A percentile compares a stretch with the other conserved stretches of the same genome.
Evolutionary conservation across 345 rosid species (phyloP).

Genomic region (Combretum micranthum): DNA sequence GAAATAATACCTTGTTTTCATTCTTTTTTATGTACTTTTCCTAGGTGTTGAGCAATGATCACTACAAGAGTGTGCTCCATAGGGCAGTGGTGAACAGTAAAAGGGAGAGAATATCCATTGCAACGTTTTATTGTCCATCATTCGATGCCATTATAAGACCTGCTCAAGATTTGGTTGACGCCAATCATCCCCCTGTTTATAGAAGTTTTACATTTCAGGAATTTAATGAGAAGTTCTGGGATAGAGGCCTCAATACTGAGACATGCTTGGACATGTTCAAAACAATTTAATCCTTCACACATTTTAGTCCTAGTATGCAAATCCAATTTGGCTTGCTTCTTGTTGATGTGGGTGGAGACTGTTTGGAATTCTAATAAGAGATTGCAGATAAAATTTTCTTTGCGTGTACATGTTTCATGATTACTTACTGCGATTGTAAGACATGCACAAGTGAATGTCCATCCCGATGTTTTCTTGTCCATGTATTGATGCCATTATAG

Average conservation of each 20-base stretch:
- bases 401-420: too few relatives aligned
- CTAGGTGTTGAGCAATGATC: conserved; percentile 36
- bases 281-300: not conserved
- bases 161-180: conserved; percentile 17
- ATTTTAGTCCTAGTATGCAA: too few relatives aligned
- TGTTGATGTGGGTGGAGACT: too few relatives aligned
- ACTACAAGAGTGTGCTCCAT: conserved; percentile 41
- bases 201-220: conserved; percentile 34
- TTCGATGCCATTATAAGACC: conserved; percentile 32
- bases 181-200: conserved; percentile 20
- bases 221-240: conserved; percentile 54
- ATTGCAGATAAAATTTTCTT: too few relatives aligned
- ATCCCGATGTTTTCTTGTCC: too few relatives aligned
- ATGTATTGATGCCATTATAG: too few relatives aligned
- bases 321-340: too few relatives aligned
- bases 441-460: too few relatives aligned
- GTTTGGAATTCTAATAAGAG: too few relatives aligned
- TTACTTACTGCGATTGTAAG: too few relatives aligned
- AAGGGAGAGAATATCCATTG: conserved; percentile 32
- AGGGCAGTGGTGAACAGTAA: conserved; percentile 35
- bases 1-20: too few relatives aligned
- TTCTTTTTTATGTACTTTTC: too few relatives aligned
- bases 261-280: conserved; percentile 61
- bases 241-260: conserved; percentile 39
- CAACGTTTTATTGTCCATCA: conserved; percentile 41